A percentile compares a stretch with the other conserved stretches of the same genome.
Conservation (phyloP, 2,329 filamentous ascomycete species). For the Apiospora kogelbergensis region DNA sequence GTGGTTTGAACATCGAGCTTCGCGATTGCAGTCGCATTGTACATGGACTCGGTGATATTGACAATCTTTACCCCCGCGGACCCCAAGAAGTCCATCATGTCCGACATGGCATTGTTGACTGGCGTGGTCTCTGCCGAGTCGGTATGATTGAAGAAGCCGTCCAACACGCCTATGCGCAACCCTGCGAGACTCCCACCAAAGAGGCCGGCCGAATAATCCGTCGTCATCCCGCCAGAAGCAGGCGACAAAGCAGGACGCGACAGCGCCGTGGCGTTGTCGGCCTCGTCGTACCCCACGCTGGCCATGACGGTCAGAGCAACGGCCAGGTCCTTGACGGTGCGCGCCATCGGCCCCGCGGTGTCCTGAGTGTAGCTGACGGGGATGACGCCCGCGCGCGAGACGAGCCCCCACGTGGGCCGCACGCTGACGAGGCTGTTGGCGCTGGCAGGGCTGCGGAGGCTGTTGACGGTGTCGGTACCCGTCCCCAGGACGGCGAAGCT, state of each 20-base stretch:
- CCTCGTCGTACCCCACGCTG: conserved; percentile 47
- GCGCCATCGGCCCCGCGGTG: conserved; percentile 53
- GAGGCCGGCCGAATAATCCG: conserved; percentile 47
- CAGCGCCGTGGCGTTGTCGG: conserved; percentile 51
- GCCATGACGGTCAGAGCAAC: conserved; percentile 53
- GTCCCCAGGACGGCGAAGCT: conserved; percentile 59
- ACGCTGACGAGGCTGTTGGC: conserved; percentile 61
- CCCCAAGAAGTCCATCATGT: conserved; percentile 44
- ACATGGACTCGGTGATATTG: conserved; percentile 46
- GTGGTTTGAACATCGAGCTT: conserved; percentile 59
- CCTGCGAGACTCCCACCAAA: conserved; percentile 25
- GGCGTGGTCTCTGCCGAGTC: conserved; percentile 51
- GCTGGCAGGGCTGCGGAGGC: conserved; percentile 59
- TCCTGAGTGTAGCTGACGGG: conserved; percentile 60
- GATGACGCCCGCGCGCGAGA: conserved; percentile 51
- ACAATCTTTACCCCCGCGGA: conserved; percentile 49
- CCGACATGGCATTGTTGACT: conserved; percentile 53
- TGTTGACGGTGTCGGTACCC: conserved; percentile 64
- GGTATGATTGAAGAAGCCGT: conserved; percentile 59
- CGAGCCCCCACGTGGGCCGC: conserved; percentile 53
- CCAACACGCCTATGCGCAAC: conserved; percentile 32
- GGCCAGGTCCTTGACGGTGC: conserved; percentile 50
- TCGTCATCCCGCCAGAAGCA: conserved; percentile 36
- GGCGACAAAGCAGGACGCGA: conserved; percentile 26
- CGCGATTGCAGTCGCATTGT: conserved; percentile 51